phyloP scores from a whole-genome alignment of 345 rosid species.

The Salix brachista region DNA sequence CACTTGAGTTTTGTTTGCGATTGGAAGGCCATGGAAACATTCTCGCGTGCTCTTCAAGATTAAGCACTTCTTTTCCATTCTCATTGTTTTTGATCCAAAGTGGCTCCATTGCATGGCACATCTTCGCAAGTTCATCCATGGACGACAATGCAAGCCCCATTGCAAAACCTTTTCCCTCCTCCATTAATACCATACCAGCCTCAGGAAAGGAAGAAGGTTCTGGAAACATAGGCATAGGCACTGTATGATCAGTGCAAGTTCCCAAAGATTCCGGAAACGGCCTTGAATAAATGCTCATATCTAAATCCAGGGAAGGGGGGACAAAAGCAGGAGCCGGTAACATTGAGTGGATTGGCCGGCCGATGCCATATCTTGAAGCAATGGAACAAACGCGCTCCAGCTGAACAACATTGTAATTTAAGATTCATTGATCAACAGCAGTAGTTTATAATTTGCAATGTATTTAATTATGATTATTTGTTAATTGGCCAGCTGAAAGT shows the following conservation, averaged over 20 bases:
- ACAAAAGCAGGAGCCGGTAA: constrained; percentile 32
- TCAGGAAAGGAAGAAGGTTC: constrained; percentile 35
- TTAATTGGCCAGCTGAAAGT: background rate
- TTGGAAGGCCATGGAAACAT: constrained; percentile 65
- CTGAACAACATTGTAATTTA: constrained; percentile 30
- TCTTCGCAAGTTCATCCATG: constrained; percentile 57
- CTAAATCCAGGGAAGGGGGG: constrained; percentile 63
- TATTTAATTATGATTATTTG: background rate
- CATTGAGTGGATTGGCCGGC: constrained; percentile 44
- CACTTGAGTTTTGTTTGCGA: constrained; percentile 33
- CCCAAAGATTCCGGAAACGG: constrained; percentile 40
- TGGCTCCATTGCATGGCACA: constrained; percentile 60
- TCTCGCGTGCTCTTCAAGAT: constrained; percentile 58
- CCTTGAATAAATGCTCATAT: constrained; percentile 61
- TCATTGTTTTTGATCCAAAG: constrained; percentile 56
- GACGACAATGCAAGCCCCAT: constrained; percentile 69
- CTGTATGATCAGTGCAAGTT: constrained; percentile 42
- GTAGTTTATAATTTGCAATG: background rate
- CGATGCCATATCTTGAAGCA: constrained; percentile 49
- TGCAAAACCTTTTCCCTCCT: constrained; percentile 64
- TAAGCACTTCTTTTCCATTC: constrained; percentile 39
- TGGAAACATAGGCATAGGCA: constrained; percentile 48
- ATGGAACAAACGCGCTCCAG: constrained; percentile 64
- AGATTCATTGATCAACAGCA: background rate
- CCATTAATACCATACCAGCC: constrained; percentile 41